Base-by-base conservation (phyloP, 2,329 filamentous ascomycete genomes). In the Claviceps purpurea region DNA sequence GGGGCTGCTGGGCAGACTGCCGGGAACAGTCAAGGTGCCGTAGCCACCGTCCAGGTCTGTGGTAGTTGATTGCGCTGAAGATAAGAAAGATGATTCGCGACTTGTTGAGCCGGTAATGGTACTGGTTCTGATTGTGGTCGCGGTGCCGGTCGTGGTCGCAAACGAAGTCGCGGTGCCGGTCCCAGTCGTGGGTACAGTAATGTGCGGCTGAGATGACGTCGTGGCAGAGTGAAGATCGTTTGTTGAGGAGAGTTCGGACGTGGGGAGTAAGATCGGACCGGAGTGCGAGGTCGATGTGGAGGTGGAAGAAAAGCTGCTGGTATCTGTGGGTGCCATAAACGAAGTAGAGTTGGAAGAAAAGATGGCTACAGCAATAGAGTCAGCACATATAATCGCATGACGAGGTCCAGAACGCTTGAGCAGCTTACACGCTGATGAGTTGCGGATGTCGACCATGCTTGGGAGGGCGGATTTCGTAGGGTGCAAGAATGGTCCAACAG, bases 391-490 rank as follows among this genome's bases (percentile, higher is more conserved):
- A n/a, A 20, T 22, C 30, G 26, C n/a, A 5, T 39, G 30, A 26
- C 14, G 11, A 22, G 41, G 3, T 26, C 11, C 16, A 13, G 7
- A n/a, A 4, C 14, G 39, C 22, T 38, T 18, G 34, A 1, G 26
- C 18, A 43, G 26, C 59, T 46, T 57, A 63, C 61, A 47, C 49
- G 52, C 58, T 50, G 62, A 63, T 51, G 55, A 54, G 43, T 64
- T 62, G 38, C 54, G 57, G 26, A 49, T 34, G 6, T 55, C 57
- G 8, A 34, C 48, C n/a, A 56, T n/a, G 13, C 44, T 54, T 16
- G 50, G 50, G 14, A 51, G 52, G 24, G 49, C 24, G 54, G 59
- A 57, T 16, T 42, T 51, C n/a, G 38, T 42, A 34, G 56, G 5
- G 14, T 39, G 30, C 45, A 18, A 26, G 16, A 24, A 20, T 34